Base-by-base conservation (phyloP, 139 green algal genomes). In the Auxenochlorella pyrenoidosa region DNA sequence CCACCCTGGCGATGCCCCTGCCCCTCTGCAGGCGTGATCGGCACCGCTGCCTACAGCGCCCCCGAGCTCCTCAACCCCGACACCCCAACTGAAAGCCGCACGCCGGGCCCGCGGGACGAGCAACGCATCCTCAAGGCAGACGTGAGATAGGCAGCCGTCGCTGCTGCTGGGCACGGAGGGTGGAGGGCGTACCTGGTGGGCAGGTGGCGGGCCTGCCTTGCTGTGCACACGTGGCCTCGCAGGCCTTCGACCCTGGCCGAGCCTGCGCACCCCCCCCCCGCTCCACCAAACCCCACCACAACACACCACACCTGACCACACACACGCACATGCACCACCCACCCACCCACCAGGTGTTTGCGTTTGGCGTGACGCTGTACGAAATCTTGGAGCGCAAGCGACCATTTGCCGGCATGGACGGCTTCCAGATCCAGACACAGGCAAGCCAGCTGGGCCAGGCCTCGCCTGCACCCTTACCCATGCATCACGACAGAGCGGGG, bases 21-120 rank as follows among this genome's bases (percentile, higher is more conserved):
- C 87, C 86, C 38, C 70, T 30, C 2, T 60, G 60, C 80, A 85
- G 88, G 88, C 43, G 88, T 91, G 5, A 91, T 91, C 22, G 89
- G 89, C 38, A 92, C 89, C 12, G 89, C 89, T 13, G 89, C 89
- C 12, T 92, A 92, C 58, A 77, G 63, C 51, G 93, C 93, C 0
- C 93, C 93, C 1, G 93, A 95, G 81, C 82, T 95, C 5, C 80
- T 95, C 24, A 65, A 84, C 32, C 80, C 79, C 0, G 86, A 79
- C 28, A 73, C 58, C 40, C 86, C 89, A 8, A 71, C 65, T 43
- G 43, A 28, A 34, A 34, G 47, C 79, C n/a, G 75, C 8, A 58
- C 38, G 36, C 22, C 28, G 19, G 41, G 51, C 32, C 2, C 38
- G 0, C 51, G 41, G 12, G 59, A 63, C 22, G 63, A 87, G 87